phyloP scores from a whole-genome alignment of 306 rosid genomes.

The Psophocarpus tetragonolobus region DNA sequence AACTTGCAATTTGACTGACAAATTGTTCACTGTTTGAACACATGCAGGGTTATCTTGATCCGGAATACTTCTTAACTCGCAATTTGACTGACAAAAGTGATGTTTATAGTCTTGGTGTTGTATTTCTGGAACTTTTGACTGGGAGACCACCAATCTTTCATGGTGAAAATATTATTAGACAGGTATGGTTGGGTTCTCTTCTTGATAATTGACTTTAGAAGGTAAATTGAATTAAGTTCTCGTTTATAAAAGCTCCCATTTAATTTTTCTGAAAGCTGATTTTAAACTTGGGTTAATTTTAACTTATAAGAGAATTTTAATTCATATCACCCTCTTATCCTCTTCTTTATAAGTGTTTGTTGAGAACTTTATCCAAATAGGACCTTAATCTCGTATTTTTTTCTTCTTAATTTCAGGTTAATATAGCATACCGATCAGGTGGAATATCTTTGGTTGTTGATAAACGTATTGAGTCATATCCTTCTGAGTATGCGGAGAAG shows the following conservation, averaged over 20 bases:
- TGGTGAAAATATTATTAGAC: slow-evolving; percentile 91
- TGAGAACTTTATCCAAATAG: too few species aligned
- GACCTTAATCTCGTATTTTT: too few species aligned
- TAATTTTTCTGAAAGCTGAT: too few species aligned
- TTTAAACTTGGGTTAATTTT: too few species aligned
- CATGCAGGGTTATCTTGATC: slow-evolving; percentile 88
- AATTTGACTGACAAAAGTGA: slow-evolving; percentile 56
- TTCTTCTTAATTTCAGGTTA: slow-evolving; percentile 47
- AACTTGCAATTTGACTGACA: slow-evolving; percentile 72
- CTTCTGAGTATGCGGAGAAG: slow-evolving; percentile 58
- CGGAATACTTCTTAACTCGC: slow-evolving; percentile 85
- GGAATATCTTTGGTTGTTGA: slow-evolving; percentile 59
- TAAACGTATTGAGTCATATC: slow-evolving; percentile 64
- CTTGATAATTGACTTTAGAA: too few species aligned
- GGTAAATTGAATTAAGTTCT: too few species aligned
- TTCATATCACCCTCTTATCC: too few species aligned
- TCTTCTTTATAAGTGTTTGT: too few species aligned
- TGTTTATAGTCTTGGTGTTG: slow-evolving; percentile 84
- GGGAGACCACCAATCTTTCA: slow-evolving; percentile 83
- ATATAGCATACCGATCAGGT: slow-evolving; percentile 57
- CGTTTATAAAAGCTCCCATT: too few species aligned
- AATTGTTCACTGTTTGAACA: background rate
- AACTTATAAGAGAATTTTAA: too few species aligned
- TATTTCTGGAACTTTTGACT: slow-evolving; percentile 76
- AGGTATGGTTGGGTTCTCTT: slow-evolving; percentile 52